Evolutionary conservation across 2,329 filamentous ascomycete genomes (phyloP).

Genomic region (Colletotrichum tabaci): DNA sequence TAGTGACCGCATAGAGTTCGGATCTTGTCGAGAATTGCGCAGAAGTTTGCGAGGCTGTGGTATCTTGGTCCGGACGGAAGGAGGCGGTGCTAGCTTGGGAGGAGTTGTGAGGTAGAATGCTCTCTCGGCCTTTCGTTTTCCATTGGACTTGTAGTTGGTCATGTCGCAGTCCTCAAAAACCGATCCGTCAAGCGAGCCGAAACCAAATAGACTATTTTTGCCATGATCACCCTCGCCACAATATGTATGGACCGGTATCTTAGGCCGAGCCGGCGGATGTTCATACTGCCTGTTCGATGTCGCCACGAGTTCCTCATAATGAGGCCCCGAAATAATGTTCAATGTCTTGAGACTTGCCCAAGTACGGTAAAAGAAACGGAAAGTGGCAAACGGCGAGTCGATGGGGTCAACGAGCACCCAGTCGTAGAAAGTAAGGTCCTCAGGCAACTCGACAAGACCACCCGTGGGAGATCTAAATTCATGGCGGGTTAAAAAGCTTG

Average conservation of each 20-base stretch:
- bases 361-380: conserved; percentile 71
- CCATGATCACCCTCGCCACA: not conserved
- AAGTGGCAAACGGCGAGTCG: conserved; percentile 67
- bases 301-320: conserved; percentile 37
- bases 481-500: conserved; percentile 36
- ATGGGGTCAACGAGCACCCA: conserved; percentile 67
- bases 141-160: conserved; percentile 1
- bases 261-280: conserved; percentile 1
- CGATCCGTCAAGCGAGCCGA: conserved; percentile 18
- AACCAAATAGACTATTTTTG: not conserved
- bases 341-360: conserved; percentile 64
- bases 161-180: not conserved
- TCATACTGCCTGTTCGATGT: not conserved
- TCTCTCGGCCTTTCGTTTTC: conserved; percentile 38
- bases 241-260: not conserved
- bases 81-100: conserved; percentile 47
- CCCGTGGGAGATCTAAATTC: conserved; percentile 63
- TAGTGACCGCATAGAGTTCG: conserved; percentile 48
- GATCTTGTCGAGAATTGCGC: conserved; percentile 45
- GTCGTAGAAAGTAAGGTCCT: conserved; percentile 66
- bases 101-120: conserved; percentile 44
- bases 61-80: conserved; percentile 26
- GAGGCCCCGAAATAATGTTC: conserved; percentile 59
- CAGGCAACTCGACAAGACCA: conserved; percentile 67
- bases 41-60: conserved; percentile 53